Conservation (phyloP, 2,329 filamentous ascomycete species). For the Diplocarpon mali region DNA sequence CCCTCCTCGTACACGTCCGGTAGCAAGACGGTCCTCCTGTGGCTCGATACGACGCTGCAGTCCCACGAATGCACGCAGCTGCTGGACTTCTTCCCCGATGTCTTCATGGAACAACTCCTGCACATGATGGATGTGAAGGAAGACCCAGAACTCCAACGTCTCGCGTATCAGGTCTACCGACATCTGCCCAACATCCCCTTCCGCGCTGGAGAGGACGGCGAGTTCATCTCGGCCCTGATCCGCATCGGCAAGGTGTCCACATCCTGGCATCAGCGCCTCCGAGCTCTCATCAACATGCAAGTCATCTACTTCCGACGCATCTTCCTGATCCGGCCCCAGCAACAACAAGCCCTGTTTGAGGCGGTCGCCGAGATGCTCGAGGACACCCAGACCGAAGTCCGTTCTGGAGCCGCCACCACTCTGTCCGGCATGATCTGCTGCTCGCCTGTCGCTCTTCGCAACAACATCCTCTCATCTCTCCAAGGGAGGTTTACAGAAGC, state of each 20-base stretch:
- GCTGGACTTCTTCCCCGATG: conserved; percentile 78
- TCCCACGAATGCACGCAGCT: conserved; percentile 90
- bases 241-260: conserved; percentile 73
- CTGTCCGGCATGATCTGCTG: conserved; percentile 97
- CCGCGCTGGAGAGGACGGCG: conserved; percentile 69
- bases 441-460: conserved; percentile 70
- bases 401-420: conserved; percentile 83
- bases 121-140: conserved; percentile 99
- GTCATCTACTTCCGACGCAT: conserved; percentile 95
- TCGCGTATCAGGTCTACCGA: conserved; percentile 94
- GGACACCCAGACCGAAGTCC: conserved; percentile 86
- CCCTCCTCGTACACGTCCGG: conserved; percentile 91
- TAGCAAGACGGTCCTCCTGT: conserved; percentile 89
- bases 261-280: conserved; percentile 91
- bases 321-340: conserved; percentile 66
- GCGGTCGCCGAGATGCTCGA: conserved; percentile 94
- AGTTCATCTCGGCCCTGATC: conserved; percentile 78
- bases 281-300: conserved; percentile 96
- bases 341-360: conserved; percentile 73
- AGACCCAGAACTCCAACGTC: conserved; percentile 85
- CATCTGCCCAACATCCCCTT: conserved; percentile 94
- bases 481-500: conserved; percentile 69
- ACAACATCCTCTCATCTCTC: conserved; percentile 63
- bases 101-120: conserved; percentile 83
- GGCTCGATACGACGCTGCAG: conserved; percentile 84